A percentile compares a stretch with the other conserved stretches of the same genome.
phyloP scores from a whole-genome alignment of 805 yeast species.

The Ogataea siamensis region DNA sequence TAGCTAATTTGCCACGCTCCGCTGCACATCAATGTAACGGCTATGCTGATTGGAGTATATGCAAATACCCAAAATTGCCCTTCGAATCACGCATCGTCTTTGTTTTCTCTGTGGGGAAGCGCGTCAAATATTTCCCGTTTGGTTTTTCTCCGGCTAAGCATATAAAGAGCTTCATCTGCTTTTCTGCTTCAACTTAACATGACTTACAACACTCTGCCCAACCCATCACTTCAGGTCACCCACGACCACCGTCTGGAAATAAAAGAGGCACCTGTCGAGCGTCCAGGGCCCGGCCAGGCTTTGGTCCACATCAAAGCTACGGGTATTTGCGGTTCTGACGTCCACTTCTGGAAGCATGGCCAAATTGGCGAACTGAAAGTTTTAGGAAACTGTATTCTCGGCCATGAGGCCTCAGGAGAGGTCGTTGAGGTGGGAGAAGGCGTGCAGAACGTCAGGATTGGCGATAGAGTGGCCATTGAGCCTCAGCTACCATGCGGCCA shows the following conservation, averaged over 20 bases:
- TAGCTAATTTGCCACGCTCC: too few relatives aligned
- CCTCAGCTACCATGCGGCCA: conserved; percentile 54
- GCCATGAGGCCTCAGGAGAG: conserved; percentile 48
- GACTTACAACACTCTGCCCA: conserved; percentile 8
- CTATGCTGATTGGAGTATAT: not conserved
- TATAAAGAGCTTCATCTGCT: conserved; percentile 1
- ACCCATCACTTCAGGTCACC: conserved; percentile 26
- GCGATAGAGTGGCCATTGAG: conserved; percentile 50
- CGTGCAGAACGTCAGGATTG: conserved; percentile 43
- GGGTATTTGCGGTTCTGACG: conserved; percentile 75
- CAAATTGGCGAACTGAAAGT: conserved; percentile 50
- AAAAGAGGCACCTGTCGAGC: conserved; percentile 19
- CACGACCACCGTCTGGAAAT: conserved; percentile 20
- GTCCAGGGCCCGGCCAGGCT: conserved; percentile 42
- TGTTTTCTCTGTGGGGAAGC: conserved; percentile 3
- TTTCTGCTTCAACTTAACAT: conserved; percentile 1
- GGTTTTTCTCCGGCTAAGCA: not conserved
- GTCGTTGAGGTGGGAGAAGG: conserved; percentile 49
- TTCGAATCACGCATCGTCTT: not conserved
- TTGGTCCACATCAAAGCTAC: conserved; percentile 59
- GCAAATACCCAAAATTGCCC: too few relatives aligned
- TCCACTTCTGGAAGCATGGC: conserved; percentile 68
- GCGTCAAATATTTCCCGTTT: conserved; percentile 7
- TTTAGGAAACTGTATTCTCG: conserved; percentile 37
- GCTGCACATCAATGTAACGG: too few relatives aligned